Conservation (phyloP, 352 stramenopile species). For the Phytophthora ohioensis region DNA sequence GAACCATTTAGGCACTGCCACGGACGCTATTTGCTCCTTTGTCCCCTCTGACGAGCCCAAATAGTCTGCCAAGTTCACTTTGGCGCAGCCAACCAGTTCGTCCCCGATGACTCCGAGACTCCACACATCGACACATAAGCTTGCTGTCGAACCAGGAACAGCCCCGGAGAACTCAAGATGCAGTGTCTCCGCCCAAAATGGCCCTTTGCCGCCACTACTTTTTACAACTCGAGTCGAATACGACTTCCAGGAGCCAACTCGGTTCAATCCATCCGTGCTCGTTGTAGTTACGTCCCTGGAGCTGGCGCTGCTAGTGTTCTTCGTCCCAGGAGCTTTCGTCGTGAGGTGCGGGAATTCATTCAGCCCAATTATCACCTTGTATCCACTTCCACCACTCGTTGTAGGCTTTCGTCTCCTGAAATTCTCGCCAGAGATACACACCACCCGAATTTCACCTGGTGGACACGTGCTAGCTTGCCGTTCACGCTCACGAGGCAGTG, state of each 20-base stretch:
- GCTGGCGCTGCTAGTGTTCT: conserved; percentile 20
- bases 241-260: conserved; percentile 65
- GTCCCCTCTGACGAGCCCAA: conserved; percentile 67
- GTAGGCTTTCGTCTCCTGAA: conserved; percentile 38
- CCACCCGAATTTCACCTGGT: conserved; percentile 81
- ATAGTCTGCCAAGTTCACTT: conserved; percentile 82
- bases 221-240: conserved; percentile 76
- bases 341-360: conserved; percentile 79
- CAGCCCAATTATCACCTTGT: conserved; percentile 74
- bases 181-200: conserved; percentile 85
- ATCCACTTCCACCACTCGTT: conserved; percentile 63
- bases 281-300: conserved; percentile 35
- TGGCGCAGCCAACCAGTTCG: conserved; percentile 76
- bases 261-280: conserved; percentile 52
- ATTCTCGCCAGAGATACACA: conserved; percentile 75
- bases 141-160: conserved; percentile 78
- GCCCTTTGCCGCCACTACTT: conserved; percentile 51
- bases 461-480: conserved; percentile 67
- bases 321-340: conserved; percentile 47
- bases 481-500: conserved; percentile 74
- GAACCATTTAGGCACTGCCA: conserved; percentile 81
- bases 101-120: conserved; percentile 79
- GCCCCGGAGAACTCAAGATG: conserved; percentile 80
- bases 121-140: conserved; percentile 83
- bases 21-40: conserved; percentile 74